These are phyloP conservation scores for Pestalotiopsis sp. DNA, from an alignment of 2,329 filamentous ascomycete species.

Conservation along the genomic window DNA sequence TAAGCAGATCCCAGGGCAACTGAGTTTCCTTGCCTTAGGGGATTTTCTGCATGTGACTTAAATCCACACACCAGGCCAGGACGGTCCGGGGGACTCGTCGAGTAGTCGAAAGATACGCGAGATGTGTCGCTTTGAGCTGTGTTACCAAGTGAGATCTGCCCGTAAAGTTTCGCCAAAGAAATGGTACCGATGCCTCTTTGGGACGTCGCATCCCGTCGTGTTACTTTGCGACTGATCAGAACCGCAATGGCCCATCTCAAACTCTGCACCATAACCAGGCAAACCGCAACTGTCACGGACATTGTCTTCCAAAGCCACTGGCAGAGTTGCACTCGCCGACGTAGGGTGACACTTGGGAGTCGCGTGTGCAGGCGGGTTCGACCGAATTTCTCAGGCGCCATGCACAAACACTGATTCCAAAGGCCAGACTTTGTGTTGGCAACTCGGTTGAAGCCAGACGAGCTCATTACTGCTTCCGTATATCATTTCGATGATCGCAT, in stretches of 20 bases:
- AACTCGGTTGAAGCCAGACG: not conserved
- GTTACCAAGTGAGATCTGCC: not conserved
- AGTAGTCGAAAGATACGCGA: not conserved
- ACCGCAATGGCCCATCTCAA: not conserved
- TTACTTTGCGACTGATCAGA: not conserved
- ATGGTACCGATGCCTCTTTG: not conserved
- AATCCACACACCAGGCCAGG: not conserved
- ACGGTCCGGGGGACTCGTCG: not conserved
- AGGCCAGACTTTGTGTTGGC: not conserved
- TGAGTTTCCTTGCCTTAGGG: constrained; percentile 25
- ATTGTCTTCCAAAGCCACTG: not conserved
- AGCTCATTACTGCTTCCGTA: constrained; percentile 6
- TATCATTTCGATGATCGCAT: constrained; percentile 1
- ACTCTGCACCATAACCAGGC: not conserved
- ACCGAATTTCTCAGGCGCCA: not conserved
- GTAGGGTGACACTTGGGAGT: not conserved
- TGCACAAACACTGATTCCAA: not conserved
- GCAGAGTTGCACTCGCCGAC: not conserved
- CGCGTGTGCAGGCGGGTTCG: not conserved
- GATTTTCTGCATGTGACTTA: constrained; percentile 26
- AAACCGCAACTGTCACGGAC: not conserved
- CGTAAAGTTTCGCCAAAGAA: not conserved
- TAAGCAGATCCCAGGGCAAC: constrained; percentile 15
- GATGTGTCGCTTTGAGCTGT: not conserved
- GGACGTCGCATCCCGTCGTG: not conserved